Evolutionary conservation across 202 grass and related monocot species (phyloP).

Genomic region (Setaria italica): DNA sequence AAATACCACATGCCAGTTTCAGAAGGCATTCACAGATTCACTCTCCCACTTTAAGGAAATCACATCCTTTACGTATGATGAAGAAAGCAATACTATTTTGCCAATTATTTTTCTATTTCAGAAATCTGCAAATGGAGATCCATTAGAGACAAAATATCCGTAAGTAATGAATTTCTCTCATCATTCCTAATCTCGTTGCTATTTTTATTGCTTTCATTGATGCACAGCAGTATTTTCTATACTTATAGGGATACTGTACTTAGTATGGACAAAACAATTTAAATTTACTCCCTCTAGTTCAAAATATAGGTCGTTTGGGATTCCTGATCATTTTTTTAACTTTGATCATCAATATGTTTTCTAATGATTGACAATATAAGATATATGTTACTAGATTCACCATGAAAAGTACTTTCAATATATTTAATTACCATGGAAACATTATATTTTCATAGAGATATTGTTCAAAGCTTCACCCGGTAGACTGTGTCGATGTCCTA

Average conservation of each 20-base stretch:
- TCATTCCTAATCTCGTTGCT: not conserved
- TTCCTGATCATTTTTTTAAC: not conserved
- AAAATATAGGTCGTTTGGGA: not conserved
- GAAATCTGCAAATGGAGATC: constrained; percentile 87
- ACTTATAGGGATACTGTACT: not conserved
- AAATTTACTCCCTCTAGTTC: not conserved
- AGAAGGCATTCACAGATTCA: not conserved
- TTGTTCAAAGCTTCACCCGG: not conserved
- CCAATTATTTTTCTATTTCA: constrained; percentile 45
- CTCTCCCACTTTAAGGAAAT: not conserved
- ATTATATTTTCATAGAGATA: not conserved
- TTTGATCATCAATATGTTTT: no score
- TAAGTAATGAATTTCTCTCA: constrained; percentile 58
- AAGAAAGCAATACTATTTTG: not conserved
- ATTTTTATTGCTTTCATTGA: constrained; percentile 21
- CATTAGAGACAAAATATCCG: constrained; percentile 90
- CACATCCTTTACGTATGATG: not conserved
- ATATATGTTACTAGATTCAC: no score
- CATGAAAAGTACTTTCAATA: not conserved
- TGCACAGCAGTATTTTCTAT: not conserved
- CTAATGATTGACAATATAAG: no score
- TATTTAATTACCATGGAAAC: not conserved
- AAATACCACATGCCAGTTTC: constrained; percentile 14
- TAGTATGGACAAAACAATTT: not conserved
- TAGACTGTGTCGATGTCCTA: not conserved